phyloP scores from a whole-genome alignment of 139 green algal genomes.

The Raphidocelis subcapitata region DNA sequence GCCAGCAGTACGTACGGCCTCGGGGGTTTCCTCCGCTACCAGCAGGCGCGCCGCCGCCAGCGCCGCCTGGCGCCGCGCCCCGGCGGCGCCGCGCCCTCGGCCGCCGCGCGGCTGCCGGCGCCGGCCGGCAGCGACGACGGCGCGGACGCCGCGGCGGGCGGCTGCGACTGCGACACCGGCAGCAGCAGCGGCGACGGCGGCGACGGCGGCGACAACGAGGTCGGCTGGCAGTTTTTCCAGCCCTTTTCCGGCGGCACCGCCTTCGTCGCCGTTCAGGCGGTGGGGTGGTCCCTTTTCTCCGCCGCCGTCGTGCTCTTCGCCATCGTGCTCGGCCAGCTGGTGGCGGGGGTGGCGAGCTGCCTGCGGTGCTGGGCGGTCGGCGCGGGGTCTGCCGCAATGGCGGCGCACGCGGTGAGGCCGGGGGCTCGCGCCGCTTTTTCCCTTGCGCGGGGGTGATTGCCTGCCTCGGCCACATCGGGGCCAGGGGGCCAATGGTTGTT shows the following conservation, averaged over 20 bases:
- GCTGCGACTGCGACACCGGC: too few species aligned
- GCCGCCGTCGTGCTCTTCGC: slow-evolving; percentile 53
- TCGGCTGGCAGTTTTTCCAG: slow-evolving; percentile 80
- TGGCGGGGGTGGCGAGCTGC: slow-evolving; percentile 56
- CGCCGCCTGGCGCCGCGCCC: too few species aligned
- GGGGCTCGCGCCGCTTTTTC: too few species aligned
- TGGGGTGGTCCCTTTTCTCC: slow-evolving; percentile 79
- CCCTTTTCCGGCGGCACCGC: slow-evolving; percentile 71
- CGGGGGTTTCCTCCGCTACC: slow-evolving; percentile 63
- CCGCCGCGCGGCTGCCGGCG: too few species aligned
- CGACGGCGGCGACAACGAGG: background rate
- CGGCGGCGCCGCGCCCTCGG: too few species aligned
- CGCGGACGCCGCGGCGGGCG: too few species aligned
- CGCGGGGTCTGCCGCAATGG: slow-evolving; percentile 56
- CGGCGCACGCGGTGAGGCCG: slow-evolving; percentile 61
- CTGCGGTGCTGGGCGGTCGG: slow-evolving; percentile 61
- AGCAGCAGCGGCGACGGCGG: slow-evolving; percentile 2
- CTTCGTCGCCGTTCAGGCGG: slow-evolving; percentile 78
- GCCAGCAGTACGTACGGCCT: slow-evolving; percentile 78
- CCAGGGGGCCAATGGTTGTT: background rate
- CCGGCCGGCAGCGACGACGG: background rate
- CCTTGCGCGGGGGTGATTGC: background rate
- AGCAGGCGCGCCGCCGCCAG: slow-evolving; percentile 14
- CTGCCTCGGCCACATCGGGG: background rate
- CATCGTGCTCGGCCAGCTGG: slow-evolving; percentile 51